Evolutionary conservation across 1,139 yeast species (phyloP), one percentile per base, ranked within the genome.

Genomic region (Hansenula lynferdii): DNA sequence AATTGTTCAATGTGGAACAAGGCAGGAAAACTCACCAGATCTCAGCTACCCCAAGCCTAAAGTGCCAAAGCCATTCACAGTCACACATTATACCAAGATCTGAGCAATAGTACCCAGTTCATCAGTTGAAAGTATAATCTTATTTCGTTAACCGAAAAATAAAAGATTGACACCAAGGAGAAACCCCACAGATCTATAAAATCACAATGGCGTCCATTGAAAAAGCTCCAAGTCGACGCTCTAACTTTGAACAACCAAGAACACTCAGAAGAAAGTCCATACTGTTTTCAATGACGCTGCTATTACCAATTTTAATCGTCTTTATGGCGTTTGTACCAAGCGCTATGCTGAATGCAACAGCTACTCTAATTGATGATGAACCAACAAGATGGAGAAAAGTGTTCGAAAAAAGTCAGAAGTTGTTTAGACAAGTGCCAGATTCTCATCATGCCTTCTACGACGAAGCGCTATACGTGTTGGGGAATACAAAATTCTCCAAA

Each of bases 401-500:
- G 2, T 47, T 52, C 17, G n/a, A 37, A 5, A 39, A 49, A 18
- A 62, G 67, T 0, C 43, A 52, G 25, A 57, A 58, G 36, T 48
- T 67, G 26, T 67, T 66, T 19, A 62, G 64, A 37, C 46, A 57
- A 23, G 39, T 77, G 26, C 57, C 64, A n/a, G 67, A 67, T 45
- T 60, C 72, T 3, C 62, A 65, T 20, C 50, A 62, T 36, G 64
- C 77, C 1, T 75, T 63, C 48, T 77, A 70, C 48, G 80, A 77
- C 46, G 49, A 52, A 5, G 60, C 48, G 2, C 36, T 49, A 5
- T 65, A 70, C 56, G 54, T 62, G 0, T 62, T 65, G n/a, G 68
- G 69, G 1, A 53, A 59, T 28, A 38, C 59, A 6, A 39, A 41
- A 12, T 60, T 62, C 39, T 56, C 67, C 8, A 56, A 58, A 36